A percentile compares a stretch with the other conserved stretches of the same genome.
phyloP scores from a whole-genome alignment of 805 yeast genomes.

The Yarrowia divulgata region DNA sequence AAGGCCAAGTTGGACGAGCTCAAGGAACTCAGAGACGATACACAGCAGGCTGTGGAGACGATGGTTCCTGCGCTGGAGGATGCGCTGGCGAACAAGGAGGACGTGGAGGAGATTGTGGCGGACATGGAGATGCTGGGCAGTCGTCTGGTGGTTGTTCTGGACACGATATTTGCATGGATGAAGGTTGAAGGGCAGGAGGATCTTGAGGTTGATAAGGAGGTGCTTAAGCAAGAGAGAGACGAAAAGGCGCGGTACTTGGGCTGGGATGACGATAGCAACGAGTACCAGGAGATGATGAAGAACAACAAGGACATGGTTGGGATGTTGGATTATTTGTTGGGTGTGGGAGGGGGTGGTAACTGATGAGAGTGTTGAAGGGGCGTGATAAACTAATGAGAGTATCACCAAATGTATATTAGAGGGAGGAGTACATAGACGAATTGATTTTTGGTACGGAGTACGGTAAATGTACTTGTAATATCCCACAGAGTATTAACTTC shows the following conservation, averaged over 20 bases:
- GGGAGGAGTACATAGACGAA: too few relatives aligned
- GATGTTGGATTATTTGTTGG: slow-evolving; percentile 11
- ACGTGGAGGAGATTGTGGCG: slow-evolving; percentile 5
- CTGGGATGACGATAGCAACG: slow-evolving; percentile 12
- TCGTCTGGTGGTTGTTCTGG: slow-evolving; percentile 13
- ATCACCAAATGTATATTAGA: too few relatives aligned
- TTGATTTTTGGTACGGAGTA: too few relatives aligned
- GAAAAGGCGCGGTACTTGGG: background rate
- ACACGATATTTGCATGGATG: slow-evolving; percentile 35
- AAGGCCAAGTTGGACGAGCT: background rate
- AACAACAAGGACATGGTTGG: slow-evolving; percentile 5
- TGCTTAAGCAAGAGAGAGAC: background rate
- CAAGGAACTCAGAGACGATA: slow-evolving; percentile 11
- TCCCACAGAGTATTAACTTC: too few relatives aligned
- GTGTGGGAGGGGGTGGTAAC: background rate
- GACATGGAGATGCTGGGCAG: slow-evolving; percentile 24
- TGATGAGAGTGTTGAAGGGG: too few relatives aligned
- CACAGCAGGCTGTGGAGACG: slow-evolving; percentile 7
- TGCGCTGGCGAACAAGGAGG: background rate
- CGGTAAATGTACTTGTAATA: too few relatives aligned
- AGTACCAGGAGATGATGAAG: slow-evolving; percentile 24
- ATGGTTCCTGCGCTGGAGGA: background rate
- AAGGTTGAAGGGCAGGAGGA: slow-evolving; percentile 10
- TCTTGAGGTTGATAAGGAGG: slow-evolving; percentile 4
- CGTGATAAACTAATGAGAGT: too few relatives aligned